These are phyloP conservation scores for Chlamydomonas schloesseri DNA, from an alignment of 139 green algal genomes.

Conservation along the genomic window DNA sequence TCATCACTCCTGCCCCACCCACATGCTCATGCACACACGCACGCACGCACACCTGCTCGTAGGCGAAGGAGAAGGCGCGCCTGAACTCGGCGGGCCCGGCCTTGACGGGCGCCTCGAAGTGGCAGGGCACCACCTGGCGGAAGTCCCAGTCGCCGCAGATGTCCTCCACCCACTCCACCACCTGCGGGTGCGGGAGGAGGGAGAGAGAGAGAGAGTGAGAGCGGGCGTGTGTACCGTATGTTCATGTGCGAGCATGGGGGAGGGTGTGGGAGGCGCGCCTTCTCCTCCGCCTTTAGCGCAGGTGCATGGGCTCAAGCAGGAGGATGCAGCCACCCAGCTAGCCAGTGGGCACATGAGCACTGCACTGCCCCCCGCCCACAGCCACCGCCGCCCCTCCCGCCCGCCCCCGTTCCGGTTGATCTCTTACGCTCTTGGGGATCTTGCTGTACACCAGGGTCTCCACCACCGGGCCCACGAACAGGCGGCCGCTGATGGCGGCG, in stretches of 20 bases:
- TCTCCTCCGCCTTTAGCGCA: background rate
- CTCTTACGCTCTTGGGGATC: constrained; percentile 58
- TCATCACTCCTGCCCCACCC: too few relatives aligned
- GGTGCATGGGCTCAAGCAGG: too few relatives aligned
- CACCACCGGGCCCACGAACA: constrained; percentile 93
- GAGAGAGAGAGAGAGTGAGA: background rate
- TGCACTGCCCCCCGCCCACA: background rate
- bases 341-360: too few relatives aligned
- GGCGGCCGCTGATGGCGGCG: constrained; percentile 70
- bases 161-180: constrained; percentile 84
- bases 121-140: constrained; percentile 88
- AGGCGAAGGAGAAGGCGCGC: constrained; percentile 62
- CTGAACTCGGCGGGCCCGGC: constrained; percentile 58
- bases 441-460: constrained; percentile 92
- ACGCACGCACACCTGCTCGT: constrained; percentile 19
- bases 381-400: background rate
- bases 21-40: too few relatives aligned
- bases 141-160: constrained; percentile 89
- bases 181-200: constrained; percentile 12
- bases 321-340: too few relatives aligned
- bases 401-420: too few relatives aligned
- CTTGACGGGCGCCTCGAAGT: constrained; percentile 89
- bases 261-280: too few relatives aligned
- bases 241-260: too few relatives aligned
- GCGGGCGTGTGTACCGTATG: too few relatives aligned